Conservation (phyloP, 1,139 yeast genomes). For the Lodderomyces pseudojiufengensis region DNA sequence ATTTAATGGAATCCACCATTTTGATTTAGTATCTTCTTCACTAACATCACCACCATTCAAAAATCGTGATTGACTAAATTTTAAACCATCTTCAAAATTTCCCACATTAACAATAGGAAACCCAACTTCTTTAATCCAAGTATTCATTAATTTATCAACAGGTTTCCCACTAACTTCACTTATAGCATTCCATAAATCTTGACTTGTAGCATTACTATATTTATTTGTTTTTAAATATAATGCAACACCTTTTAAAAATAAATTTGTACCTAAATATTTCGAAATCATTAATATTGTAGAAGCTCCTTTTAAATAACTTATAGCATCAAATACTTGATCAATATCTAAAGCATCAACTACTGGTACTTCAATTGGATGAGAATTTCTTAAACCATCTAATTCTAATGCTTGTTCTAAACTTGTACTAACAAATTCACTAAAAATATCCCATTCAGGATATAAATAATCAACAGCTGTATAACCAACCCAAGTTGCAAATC, state of each 20-base stretch:
- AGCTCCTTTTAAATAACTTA: conserved; percentile 82
- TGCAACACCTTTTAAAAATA: conserved; percentile 69
- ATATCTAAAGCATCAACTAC: conserved; percentile 77
- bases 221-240: conserved; percentile 65
- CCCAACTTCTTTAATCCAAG: conserved; percentile 83
- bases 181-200: conserved; percentile 77
- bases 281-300: conserved; percentile 69
- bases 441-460: conserved; percentile 85
- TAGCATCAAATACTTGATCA: conserved; percentile 81
- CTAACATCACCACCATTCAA: conserved; percentile 75
- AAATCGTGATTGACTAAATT: conserved; percentile 69
- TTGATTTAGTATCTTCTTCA: conserved; percentile 64
- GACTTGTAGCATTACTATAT: conserved; percentile 73
- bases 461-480: conserved; percentile 74
- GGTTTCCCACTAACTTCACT: conserved; percentile 73
- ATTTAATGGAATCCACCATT: conserved; percentile 74
- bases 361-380: conserved; percentile 87
- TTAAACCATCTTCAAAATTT: conserved; percentile 38
- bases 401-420: conserved; percentile 66
- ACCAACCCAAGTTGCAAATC: conserved; percentile 86
- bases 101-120: conserved; percentile 72
- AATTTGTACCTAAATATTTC: conserved; percentile 61
- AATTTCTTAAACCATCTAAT: conserved; percentile 68
- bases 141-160: conserved; percentile 66
- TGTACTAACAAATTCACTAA: conserved; percentile 68